Evolutionary conservation across 768 basidiomycete species (phyloP).

Genomic region (Tricholoma flavovirens): DNA sequence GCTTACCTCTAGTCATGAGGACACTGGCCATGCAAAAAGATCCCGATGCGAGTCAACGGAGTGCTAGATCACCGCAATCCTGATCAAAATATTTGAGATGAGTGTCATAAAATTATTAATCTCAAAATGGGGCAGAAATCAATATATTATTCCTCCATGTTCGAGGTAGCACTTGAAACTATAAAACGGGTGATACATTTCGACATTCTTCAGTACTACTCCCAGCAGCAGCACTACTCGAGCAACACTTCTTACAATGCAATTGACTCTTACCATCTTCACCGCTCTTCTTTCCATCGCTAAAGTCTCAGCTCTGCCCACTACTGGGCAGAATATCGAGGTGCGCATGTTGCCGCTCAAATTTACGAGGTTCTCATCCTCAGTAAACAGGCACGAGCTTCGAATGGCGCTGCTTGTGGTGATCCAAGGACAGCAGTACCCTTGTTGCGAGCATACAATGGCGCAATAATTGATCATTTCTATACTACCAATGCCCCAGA

Average conservation of each 20-base stretch:
- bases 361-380: background rate
- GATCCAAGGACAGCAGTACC: constrained; percentile 7
- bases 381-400: background rate
- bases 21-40: too few relatives aligned
- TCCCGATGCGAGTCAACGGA: background rate
- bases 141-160: too few relatives aligned
- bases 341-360: background rate
- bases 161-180: background rate
- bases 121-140: background rate
- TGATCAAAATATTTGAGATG: too few relatives aligned
- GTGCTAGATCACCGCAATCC: too few relatives aligned
- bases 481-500: constrained; percentile 11
- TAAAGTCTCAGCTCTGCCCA: background rate
- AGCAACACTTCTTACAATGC: background rate
- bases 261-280: background rate
- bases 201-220: background rate
- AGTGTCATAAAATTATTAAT: background rate
- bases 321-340: background rate
- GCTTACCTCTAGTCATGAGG: too few relatives aligned
- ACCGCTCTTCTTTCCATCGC: background rate
- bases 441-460: constrained; percentile 5
- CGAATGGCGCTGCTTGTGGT: constrained; percentile 2
- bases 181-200: background rate
- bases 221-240: background rate
- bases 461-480: constrained; percentile 4